These are phyloP conservation scores for Fusarium sp. DNA, from an alignment of 2,329 filamentous ascomycete genomes.

Conservation along the genomic window DNA sequence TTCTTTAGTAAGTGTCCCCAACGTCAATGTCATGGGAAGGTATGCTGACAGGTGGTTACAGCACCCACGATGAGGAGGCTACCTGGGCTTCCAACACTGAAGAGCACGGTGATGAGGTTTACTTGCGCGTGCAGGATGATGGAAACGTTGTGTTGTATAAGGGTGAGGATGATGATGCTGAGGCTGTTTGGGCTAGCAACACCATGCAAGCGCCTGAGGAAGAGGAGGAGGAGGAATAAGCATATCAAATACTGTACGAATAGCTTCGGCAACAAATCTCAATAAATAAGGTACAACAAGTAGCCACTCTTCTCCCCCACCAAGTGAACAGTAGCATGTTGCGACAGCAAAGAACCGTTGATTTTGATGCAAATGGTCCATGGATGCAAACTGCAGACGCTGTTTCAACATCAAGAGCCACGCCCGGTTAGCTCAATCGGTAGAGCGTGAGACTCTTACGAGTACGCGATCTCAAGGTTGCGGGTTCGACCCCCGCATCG, in stretches of 20 bases:
- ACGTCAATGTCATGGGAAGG: no score
- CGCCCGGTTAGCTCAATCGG: constrained; percentile 49
- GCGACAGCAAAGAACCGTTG: no score
- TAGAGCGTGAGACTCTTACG: constrained; percentile 77
- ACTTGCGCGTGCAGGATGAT: constrained; percentile 48
- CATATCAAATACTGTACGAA: neutral
- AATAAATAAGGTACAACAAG: neutral
- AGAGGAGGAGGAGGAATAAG: neutral
- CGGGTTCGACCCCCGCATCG: constrained; percentile 63
- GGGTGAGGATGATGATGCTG: constrained; percentile 36
- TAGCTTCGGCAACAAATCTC: no score
- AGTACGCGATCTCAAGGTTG: constrained; percentile 62
- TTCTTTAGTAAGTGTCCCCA: constrained; percentile 47
- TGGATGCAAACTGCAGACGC: fast-evolving
- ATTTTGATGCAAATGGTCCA: fast-evolving
- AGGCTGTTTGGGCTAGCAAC: constrained; percentile 47
- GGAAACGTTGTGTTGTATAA: constrained; percentile 50
- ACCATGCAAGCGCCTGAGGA: constrained; percentile 16
- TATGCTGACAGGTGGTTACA: neutral
- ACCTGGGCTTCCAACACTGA: constrained; percentile 48
- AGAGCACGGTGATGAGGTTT: constrained; percentile 29
- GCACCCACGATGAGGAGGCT: constrained; percentile 29
- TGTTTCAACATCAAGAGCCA: constrained; percentile 19
- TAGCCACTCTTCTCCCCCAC: no score
- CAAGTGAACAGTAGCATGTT: no score